These are phyloP conservation scores for Chaetoceros muelleri DNA, from an alignment of 108 stramenopile genomes.

Conservation along the genomic window DNA sequence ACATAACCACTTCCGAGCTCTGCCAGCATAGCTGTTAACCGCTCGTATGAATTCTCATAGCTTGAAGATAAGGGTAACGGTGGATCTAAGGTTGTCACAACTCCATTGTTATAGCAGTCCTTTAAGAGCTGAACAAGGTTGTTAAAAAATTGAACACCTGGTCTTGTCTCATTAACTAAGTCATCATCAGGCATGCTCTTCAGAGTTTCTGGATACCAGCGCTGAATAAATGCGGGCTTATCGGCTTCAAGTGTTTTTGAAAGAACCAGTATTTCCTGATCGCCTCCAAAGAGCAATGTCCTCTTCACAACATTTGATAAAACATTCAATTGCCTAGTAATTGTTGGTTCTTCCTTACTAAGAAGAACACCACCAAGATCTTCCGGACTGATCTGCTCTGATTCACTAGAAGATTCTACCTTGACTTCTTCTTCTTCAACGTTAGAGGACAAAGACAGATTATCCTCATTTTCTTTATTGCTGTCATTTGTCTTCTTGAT, in stretches of 20 bases:
- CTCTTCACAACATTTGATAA: slow-evolving; percentile 69
- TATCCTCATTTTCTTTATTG: slow-evolving; percentile 8
- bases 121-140: slow-evolving; percentile 48
- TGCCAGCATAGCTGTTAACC: slow-evolving; percentile 52
- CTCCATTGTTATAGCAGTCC: slow-evolving; percentile 58
- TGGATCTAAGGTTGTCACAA: slow-evolving; percentile 44
- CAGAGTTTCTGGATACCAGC: slow-evolving; percentile 59
- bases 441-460: not conserved
- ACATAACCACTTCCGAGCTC: slow-evolving; percentile 78
- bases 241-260: slow-evolving; percentile 74
- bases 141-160: slow-evolving; percentile 73
- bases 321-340: slow-evolving; percentile 80
- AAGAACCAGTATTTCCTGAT: slow-evolving; percentile 66
- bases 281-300: slow-evolving; percentile 71
- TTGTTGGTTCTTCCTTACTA: slow-evolving; percentile 63
- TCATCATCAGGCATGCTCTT: not conserved
- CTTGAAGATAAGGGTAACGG: slow-evolving; percentile 39
- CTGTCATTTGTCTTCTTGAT: slow-evolving; percentile 17
- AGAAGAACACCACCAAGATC: slow-evolving; percentile 67
- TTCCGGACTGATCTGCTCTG: slow-evolving; percentile 19
- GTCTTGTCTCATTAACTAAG: slow-evolving; percentile 42
- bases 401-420: slow-evolving; percentile 6
- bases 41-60: slow-evolving; percentile 65
- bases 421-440: slow-evolving; percentile 15
- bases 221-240: slow-evolving; percentile 53